Percentiles rank a stretch among this genome's conserved stretches.
These are phyloP conservation scores for Yarrowia porcina DNA, from an alignment of 805 yeast genomes.

Conservation along the genomic window DNA sequence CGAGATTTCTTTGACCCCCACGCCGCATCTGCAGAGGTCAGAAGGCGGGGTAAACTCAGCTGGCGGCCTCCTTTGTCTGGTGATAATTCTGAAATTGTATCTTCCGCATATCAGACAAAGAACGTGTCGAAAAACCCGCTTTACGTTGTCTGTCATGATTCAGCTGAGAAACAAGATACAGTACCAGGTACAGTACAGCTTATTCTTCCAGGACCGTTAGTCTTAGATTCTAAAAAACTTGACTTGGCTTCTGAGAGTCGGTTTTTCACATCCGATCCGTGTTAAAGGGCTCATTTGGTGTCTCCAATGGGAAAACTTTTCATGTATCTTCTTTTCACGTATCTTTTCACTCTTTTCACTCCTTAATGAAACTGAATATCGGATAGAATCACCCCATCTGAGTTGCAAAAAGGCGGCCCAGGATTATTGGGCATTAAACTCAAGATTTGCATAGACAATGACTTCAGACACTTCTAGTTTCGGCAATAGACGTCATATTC, in stretches of 20 bases:
- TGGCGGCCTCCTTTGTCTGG: background rate
- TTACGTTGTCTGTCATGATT: background rate
- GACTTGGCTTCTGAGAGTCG: no score
- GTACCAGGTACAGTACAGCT: no score
- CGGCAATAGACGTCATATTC: no score
- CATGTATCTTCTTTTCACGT: no score
- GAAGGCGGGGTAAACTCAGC: slow-evolving; percentile 17
- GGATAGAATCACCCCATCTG: background rate
- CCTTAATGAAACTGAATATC: background rate
- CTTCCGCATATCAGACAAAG: background rate
- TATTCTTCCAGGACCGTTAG: background rate
- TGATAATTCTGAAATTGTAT: background rate
- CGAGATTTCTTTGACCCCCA: background rate
- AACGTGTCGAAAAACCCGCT: background rate
- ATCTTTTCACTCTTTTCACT: no score
- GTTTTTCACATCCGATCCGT: no score
- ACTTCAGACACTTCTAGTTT: no score
- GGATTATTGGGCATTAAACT: background rate
- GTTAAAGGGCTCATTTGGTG: no score
- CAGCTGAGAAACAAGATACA: no score
- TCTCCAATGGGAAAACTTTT: no score
- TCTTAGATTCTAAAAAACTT: background rate
- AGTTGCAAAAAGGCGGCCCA: background rate
- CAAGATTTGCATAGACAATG: background rate
- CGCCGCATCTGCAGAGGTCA: slow-evolving; percentile 7